Conservation (phyloP, 2,329 filamentous ascomycete genomes). For the Didymella lethalis region DNA sequence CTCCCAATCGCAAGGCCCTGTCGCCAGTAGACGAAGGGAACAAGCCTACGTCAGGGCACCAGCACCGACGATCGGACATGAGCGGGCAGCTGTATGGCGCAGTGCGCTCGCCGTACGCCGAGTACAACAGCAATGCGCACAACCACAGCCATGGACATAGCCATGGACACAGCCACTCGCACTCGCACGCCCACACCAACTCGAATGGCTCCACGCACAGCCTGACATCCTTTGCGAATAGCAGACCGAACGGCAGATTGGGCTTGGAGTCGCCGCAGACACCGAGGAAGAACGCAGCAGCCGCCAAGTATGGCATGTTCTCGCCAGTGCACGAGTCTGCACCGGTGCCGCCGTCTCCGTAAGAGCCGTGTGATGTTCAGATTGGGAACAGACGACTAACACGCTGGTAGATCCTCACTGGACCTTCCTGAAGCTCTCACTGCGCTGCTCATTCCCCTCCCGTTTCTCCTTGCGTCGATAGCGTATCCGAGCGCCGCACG, state of each 20-base stretch:
- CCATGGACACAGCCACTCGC: conserved; percentile 37
- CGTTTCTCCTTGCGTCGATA: conserved; percentile 57
- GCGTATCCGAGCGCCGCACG: conserved; percentile 50
- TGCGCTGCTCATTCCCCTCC: conserved; percentile 59
- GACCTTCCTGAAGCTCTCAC: conserved; percentile 58
- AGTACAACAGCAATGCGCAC: conserved; percentile 38
- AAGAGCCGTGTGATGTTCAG: conserved; percentile 14
- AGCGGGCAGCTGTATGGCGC: conserved; percentile 45
- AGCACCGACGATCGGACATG: conserved; percentile 45
- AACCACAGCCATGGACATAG: conserved; percentile 35
- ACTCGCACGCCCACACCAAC: conserved; percentile 37
- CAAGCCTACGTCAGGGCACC: conserved; percentile 33
- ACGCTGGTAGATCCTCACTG: conserved; percentile 40
- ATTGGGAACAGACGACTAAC: conserved; percentile 11
- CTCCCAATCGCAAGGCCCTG: conserved; percentile 33
- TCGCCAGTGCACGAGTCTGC: conserved; percentile 46
- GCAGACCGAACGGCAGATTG: conserved; percentile 46
- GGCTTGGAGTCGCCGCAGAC: conserved; percentile 52
- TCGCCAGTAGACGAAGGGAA: conserved; percentile 35
- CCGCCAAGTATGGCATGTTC: conserved; percentile 40
- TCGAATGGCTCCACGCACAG: conserved; percentile 43
- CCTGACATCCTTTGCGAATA: conserved; percentile 41
- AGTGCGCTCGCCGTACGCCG: conserved; percentile 40
- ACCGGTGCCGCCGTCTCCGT: conserved; percentile 33
- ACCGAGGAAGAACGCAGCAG: conserved; percentile 20